These are phyloP conservation scores for Inosperma sp. DNA, from an alignment of 768 basidiomycete genomes.

Conservation along the genomic window DNA sequence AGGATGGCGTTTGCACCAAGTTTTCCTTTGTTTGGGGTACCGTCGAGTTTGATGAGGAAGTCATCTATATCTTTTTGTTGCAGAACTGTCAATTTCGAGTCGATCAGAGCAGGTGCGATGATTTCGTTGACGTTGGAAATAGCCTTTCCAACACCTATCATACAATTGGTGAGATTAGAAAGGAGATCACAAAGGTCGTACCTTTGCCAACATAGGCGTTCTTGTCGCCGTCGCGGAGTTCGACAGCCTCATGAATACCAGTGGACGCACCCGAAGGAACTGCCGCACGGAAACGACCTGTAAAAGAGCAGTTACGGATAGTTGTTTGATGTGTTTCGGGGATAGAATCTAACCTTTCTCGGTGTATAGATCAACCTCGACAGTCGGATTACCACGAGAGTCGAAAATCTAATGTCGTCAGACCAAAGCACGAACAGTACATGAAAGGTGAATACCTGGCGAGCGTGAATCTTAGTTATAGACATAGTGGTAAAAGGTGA, in stretches of 20 bases:
- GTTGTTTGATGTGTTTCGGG: constrained; percentile 2
- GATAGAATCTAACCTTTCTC: constrained; percentile 57
- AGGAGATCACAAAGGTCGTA: constrained; percentile 29
- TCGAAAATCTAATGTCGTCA: constrained; percentile 80
- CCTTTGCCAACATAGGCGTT: constrained; percentile 93
- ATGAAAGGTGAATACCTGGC: constrained; percentile 57
- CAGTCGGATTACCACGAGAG: constrained; percentile 97
- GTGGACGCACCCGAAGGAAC: constrained; percentile 99
- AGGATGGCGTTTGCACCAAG: constrained; percentile 99
- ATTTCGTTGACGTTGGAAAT: constrained; percentile 89
- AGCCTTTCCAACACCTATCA: constrained; percentile 84
- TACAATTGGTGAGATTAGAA: constrained; percentile 12
- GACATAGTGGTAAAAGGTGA: constrained; percentile 62
- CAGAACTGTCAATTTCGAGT: constrained; percentile 78
- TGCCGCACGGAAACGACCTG: constrained; percentile 88
- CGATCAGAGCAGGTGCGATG: constrained; percentile 86
- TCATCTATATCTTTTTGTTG: constrained; percentile 95
- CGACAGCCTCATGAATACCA: constrained; percentile 96
- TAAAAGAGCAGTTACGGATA: constrained; percentile 5
- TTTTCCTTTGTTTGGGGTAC: constrained; percentile 97
- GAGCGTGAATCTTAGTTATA: constrained; percentile 86
- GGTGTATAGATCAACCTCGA: constrained; percentile 90
- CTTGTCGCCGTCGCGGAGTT: constrained; percentile 97
- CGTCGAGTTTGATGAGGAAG: constrained; percentile 97
- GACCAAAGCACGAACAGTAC: constrained; percentile 5